phyloP scores from a whole-genome alignment of 1,284 basidiomycete species.

The Irpex lacteus region DNA sequence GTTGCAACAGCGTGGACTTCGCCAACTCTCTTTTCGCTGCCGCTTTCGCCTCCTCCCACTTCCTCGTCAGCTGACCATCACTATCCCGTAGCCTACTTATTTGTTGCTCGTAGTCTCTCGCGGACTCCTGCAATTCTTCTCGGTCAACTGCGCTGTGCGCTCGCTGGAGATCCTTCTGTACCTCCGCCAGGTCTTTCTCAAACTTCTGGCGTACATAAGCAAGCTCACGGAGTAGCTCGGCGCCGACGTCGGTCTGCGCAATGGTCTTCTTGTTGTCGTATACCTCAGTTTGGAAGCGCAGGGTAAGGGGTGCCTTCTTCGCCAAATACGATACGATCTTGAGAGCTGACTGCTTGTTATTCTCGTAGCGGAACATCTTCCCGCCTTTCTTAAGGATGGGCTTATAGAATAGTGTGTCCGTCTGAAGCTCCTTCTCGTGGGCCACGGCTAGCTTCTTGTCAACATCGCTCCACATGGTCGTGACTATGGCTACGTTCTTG shows the following conservation, averaged over 20 bases:
- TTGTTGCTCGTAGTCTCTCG: background rate
- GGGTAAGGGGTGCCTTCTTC: constrained; percentile 2
- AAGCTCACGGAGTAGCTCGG: constrained; percentile 27
- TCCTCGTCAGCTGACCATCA: background rate
- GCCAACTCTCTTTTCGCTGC: background rate
- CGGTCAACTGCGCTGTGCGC: background rate
- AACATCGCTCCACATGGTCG: constrained; percentile 49
- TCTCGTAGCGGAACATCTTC: constrained; percentile 2
- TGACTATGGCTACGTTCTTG: constrained; percentile 46
- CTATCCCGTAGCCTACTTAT: background rate
- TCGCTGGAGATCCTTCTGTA: background rate
- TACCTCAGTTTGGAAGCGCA: constrained; percentile 15
- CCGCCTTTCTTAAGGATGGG: constrained; percentile 13
- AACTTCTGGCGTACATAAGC: constrained; percentile 31
- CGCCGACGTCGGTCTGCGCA: constrained; percentile 34
- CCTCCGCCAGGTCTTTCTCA: constrained; percentile 8
- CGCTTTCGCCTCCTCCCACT: background rate
- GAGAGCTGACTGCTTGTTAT: background rate
- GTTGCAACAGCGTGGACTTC: background rate
- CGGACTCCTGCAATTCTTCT: constrained; percentile 3
- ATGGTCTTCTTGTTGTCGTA: constrained; percentile 33
- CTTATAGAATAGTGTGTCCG: constrained; percentile 18
- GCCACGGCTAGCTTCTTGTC: background rate
- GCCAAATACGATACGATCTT: constrained; percentile 14
- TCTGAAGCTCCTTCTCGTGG: constrained; percentile 5